Evolutionary conservation across 108 stramenopile genomes (phyloP), one percentile per base, ranked within the genome.

Genomic region (Pseudonitzschia delicatissima): DNA sequence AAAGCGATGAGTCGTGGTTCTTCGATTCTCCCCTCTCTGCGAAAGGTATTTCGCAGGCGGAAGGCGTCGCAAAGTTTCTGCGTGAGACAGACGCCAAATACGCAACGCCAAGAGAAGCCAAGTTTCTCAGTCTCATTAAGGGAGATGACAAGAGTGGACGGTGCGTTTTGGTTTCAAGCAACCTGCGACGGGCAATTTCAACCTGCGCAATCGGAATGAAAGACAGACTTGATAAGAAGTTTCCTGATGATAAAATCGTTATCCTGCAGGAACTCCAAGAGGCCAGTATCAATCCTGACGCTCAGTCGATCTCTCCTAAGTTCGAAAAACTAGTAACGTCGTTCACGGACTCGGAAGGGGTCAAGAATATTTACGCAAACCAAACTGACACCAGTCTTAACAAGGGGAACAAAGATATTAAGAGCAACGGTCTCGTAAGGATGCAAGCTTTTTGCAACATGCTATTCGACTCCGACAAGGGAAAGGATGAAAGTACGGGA

Each of bases 231-330:
- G 72, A 80, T 32, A 32, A 45, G 34, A 40, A 74, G 17, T 26
- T 69, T 31, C 45, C 52, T 33, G 71, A 76, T 26, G 85, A 91
- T 51, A 53, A 64, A 23, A 83, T 95, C 51, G 15, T 85, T 5
- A 50, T 94, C 15, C 48, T 92, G 33, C 75, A 90, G 2, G 72
- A 79, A 37, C 76, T 96, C 11, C 93, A 94, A 71, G 96, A 96
- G 68, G 92, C 92, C 35, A 83, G 82, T 26, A 67, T 76, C 48
- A 96, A 96, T 72, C 87, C 92, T 1, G 96, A 96, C 76, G 93
- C 96, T 4, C 68, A 88, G 13, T 79, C 75, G 49, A 91, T 96
- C 45, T 79, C 91, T 4, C 89, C 90, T 4, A 64, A 89, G 3
- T 21, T 71, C 5, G 73, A 68, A 7, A 48, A 39, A n/a, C 74